phyloP scores from a whole-genome alignment of 148 eudicot genomes.

The Fagopyrum tataricum region DNA sequence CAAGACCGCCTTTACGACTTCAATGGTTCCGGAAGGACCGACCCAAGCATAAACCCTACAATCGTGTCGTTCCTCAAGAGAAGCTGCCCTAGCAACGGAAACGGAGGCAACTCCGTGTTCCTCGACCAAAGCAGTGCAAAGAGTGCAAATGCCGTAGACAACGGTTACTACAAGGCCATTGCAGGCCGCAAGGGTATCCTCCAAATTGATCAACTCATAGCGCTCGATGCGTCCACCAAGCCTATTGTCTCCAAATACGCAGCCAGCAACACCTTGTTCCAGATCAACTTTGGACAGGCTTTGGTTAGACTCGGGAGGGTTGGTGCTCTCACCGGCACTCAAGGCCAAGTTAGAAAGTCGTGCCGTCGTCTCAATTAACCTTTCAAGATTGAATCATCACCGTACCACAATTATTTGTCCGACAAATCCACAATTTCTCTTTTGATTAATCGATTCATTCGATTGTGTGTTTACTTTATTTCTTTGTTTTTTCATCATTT shows the following conservation, averaged over 20 bases:
- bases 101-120: slow-evolving; percentile 15
- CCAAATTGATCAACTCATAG: not conserved
- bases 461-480: too few relatives aligned
- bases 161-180: slow-evolving; percentile 36
- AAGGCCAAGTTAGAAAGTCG: not conserved
- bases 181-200: not conserved
- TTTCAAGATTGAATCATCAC: too few relatives aligned
- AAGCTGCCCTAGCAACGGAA: slow-evolving; percentile 30
- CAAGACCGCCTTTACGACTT: slow-evolving; percentile 46
- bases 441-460: too few relatives aligned
- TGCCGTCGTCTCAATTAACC: not conserved
- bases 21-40: slow-evolving; percentile 22
- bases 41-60: slow-evolving; percentile 25
- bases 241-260: not conserved
- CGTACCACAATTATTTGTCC: too few relatives aligned
- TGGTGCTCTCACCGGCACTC: not conserved
- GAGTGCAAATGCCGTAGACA: slow-evolving; percentile 29
- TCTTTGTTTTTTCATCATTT: too few relatives aligned
- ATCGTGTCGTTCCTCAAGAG: slow-evolving; percentile 18
- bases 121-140: slow-evolving; percentile 34
- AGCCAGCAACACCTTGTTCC: not conserved
- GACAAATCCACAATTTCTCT: too few relatives aligned
- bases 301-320: not conserved
- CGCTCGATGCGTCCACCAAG: not conserved
- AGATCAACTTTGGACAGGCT: not conserved